Evolutionary conservation across 106 monocot genomes (phyloP), one percentile per base, ranked within the genome.

Genomic region (Phalaenopsis equestris): DNA sequence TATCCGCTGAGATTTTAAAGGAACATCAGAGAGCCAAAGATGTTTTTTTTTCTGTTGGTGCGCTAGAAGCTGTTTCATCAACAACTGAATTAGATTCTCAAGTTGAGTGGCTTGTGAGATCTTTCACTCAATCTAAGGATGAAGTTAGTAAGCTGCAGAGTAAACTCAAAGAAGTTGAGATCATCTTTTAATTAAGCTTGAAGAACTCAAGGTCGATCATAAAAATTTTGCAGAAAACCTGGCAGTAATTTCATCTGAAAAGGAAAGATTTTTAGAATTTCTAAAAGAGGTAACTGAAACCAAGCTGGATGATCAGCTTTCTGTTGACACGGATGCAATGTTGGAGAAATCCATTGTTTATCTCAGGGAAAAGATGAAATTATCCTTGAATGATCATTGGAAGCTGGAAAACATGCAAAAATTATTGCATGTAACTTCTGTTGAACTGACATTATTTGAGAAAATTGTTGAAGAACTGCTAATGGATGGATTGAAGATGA

Each of bases 401-500:
- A 80, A 57, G 41, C 84, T 92, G 67, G 87, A 91, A 57, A 89
- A 52, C 78, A 75, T 98, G 73, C 92, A 94, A 81, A 83, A 18
- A 52, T 89, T 82, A 72, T 48, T 98, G 8, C 91, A 87, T 80
- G 73, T 84, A 73, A 82, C 49, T 79, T 81, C 82, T 80, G 85
- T 82, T 83, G 91, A 96, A 38, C 70, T 77, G 42, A 82, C 67
- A 14, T 46, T 96, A 38, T 88, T 49, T 81, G 80, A 87, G 80
- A 85, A 67, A 41, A 87, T 94, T 67, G 42, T 94, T 70, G 90
- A 90, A 84, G 98, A 94, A 73, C 89, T 89, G 56, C 85, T 78
- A 80, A 39, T 80, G 81, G 82, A 77, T 73, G 87, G 67, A 84
- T 79, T 84, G 56, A 85, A 87, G 55, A 56, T 88, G 56, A 85